Evolutionary conservation across 768 basidiomycete species (phyloP).

Genomic region (Calocybe gangraenosa): DNA sequence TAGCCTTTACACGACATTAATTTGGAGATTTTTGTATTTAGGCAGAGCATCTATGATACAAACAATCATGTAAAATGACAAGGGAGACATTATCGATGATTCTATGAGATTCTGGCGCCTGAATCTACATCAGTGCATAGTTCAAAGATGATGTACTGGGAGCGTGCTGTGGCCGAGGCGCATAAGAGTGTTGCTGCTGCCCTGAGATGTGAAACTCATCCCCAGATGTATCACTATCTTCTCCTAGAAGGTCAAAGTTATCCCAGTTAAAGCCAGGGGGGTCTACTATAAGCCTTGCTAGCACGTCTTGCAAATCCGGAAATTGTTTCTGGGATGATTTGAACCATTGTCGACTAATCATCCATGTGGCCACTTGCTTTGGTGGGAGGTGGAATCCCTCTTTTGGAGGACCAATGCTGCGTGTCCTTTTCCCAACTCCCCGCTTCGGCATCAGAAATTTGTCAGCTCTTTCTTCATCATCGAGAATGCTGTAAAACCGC

Average conservation of each 20-base stretch:
- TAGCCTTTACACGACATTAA: too few relatives aligned
- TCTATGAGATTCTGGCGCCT: too few relatives aligned
- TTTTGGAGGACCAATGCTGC: constrained; percentile 50
- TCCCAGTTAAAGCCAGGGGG: constrained; percentile 48
- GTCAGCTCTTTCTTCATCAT: constrained; percentile 49
- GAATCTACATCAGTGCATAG: constrained; percentile 25
- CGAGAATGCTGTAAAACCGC: constrained; percentile 57
- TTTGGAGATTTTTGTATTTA: too few relatives aligned
- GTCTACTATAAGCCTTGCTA: constrained; percentile 44
- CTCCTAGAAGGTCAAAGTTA: constrained; percentile 46
- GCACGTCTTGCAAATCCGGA: constrained; percentile 40
- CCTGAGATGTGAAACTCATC: constrained; percentile 14
- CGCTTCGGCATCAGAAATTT: constrained; percentile 49
- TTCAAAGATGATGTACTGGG: constrained; percentile 29
- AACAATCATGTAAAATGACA: too few relatives aligned
- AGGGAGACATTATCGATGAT: too few relatives aligned
- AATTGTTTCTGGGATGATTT: constrained; percentile 33
- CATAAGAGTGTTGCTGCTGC: constrained; percentile 2
- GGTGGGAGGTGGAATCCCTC: constrained; percentile 60
- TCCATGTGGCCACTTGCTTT: constrained; percentile 62
- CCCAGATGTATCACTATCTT: constrained; percentile 47
- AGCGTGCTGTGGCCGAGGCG: constrained; percentile 8
- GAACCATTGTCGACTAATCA: constrained; percentile 71
- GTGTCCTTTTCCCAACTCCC: constrained; percentile 51
- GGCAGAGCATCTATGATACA: too few relatives aligned